Conservation (phyloP, 2,329 filamentous ascomycete species). For the Ophiosphaerella herpotricha region DNA sequence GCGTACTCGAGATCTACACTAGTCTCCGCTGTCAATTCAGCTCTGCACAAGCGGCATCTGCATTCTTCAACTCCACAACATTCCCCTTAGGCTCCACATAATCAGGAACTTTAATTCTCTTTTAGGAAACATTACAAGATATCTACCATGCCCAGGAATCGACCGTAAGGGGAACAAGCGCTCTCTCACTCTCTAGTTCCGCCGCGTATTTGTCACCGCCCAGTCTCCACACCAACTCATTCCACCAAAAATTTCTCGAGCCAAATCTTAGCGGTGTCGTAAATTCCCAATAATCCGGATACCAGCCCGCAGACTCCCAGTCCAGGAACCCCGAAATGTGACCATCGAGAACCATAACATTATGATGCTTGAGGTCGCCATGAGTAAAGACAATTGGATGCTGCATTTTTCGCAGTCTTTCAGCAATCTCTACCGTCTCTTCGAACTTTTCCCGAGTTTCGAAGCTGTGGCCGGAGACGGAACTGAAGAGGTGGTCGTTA, state of each 20-base stretch:
- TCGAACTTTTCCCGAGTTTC: slow-evolving; percentile 31
- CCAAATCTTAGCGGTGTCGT: slow-evolving; percentile 16
- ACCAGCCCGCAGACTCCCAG: slow-evolving; percentile 29
- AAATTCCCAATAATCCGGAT: slow-evolving; percentile 32
- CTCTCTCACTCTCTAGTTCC: slow-evolving; percentile 19
- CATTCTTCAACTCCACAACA: too few species aligned
- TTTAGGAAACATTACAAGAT: background rate
- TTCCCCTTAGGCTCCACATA: background rate
- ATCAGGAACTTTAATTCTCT: too few species aligned
- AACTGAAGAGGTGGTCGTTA: slow-evolving; percentile 34
- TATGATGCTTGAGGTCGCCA: slow-evolving; percentile 26
- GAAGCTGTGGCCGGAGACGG: slow-evolving; percentile 35
- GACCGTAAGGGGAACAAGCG: slow-evolving; percentile 19
- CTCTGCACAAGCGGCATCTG: too few species aligned
- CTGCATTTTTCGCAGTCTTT: slow-evolving; percentile 22
- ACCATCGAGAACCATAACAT: slow-evolving; percentile 25
- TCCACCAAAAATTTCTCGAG: slow-evolving; percentile 18
- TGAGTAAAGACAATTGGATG: slow-evolving; percentile 34
- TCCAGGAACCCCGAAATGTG: slow-evolving; percentile 22
- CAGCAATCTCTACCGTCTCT: slow-evolving; percentile 22
- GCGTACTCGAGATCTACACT: too few species aligned
- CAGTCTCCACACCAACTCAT: slow-evolving; percentile 13
- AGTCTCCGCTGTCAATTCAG: too few species aligned
- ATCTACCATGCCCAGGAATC: slow-evolving; percentile 19
- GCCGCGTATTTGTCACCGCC: slow-evolving; percentile 11